A percentile compares a stretch with the other conserved stretches of the same genome.
These are phyloP conservation scores for Davidsoniella australis DNA, from an alignment of 2,329 filamentous ascomycete genomes.

Conservation along the genomic window DNA sequence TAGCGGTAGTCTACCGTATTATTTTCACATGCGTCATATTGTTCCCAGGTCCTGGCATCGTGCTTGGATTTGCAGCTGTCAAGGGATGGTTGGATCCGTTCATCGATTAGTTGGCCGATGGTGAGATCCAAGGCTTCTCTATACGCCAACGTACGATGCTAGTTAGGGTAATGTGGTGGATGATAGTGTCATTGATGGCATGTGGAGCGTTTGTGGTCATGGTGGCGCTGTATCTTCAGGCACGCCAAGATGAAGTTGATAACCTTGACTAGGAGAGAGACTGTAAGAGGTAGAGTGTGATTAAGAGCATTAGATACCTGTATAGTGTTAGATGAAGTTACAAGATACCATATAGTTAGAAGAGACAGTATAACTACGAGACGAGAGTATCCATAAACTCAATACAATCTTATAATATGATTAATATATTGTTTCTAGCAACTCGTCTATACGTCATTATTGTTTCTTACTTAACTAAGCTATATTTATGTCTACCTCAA, in stretches of 20 bases:
- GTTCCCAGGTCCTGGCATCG: slow-evolving; percentile 3
- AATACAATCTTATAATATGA: too few species aligned
- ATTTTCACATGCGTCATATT: background rate
- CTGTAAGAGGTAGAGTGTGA: too few species aligned
- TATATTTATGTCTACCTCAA: too few species aligned
- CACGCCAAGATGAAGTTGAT: background rate
- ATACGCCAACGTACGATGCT: slow-evolving; percentile 4
- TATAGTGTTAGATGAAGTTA: too few species aligned
- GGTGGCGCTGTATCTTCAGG: slow-evolving; percentile 2
- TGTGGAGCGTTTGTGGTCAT: slow-evolving; percentile 6
- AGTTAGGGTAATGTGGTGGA: slow-evolving; percentile 6
- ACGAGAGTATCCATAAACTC: too few species aligned
- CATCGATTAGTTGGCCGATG: slow-evolving; percentile 1
- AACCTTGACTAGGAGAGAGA: too few species aligned
- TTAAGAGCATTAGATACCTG: too few species aligned
- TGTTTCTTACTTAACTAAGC: too few species aligned
- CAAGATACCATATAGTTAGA: too few species aligned
- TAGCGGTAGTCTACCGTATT: slow-evolving; percentile 2
- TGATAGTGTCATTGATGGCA: slow-evolving; percentile 2
- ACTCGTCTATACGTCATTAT: too few species aligned
- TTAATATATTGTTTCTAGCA: too few species aligned
- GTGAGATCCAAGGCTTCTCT: slow-evolving; percentile 3
- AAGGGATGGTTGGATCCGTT: slow-evolving; percentile 3
- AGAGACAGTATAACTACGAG: too few species aligned
- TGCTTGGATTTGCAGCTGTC: slow-evolving; percentile 1